These are phyloP conservation scores for Rubus idaeus DNA, from an alignment of 306 rosid species.

Conservation along the genomic window DNA sequence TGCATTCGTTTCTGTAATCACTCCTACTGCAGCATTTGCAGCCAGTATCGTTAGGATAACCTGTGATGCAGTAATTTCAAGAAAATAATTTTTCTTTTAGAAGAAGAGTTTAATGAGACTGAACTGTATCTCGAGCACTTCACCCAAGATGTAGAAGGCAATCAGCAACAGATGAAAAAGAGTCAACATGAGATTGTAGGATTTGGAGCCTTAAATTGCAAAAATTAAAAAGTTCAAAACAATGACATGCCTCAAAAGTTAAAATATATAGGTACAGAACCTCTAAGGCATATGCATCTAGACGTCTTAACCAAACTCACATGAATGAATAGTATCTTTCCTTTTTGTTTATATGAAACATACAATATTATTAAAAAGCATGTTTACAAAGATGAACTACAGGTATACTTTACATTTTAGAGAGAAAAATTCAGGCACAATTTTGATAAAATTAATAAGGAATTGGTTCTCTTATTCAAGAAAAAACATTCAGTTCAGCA, in stretches of 20 bases:
- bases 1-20: constrained; percentile 93
- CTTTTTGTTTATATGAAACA: background rate
- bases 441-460: background rate
- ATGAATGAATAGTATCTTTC: background rate
- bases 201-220: constrained; percentile 11
- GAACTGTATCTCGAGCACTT: background rate
- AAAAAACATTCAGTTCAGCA: constrained; percentile 2
- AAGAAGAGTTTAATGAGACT: background rate
- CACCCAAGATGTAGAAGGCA: background rate
- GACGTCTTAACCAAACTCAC: background rate
- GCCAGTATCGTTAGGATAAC: constrained; percentile 94
- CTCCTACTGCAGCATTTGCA: constrained; percentile 97
- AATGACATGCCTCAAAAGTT: background rate
- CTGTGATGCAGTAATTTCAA: constrained; percentile 42
- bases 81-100: background rate
- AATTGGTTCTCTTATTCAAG: background rate
- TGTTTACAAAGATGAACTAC: background rate
- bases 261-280: background rate
- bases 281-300: background rate
- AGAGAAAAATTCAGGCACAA: background rate
- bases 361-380: background rate
- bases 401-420: background rate
- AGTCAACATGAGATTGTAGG: background rate
- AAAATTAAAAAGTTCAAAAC: background rate
- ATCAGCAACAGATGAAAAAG: background rate